Evolutionary conservation across 192 early-diverging fungal genomes (phyloP).

Genomic region (Umbelopsis isabellina): DNA sequence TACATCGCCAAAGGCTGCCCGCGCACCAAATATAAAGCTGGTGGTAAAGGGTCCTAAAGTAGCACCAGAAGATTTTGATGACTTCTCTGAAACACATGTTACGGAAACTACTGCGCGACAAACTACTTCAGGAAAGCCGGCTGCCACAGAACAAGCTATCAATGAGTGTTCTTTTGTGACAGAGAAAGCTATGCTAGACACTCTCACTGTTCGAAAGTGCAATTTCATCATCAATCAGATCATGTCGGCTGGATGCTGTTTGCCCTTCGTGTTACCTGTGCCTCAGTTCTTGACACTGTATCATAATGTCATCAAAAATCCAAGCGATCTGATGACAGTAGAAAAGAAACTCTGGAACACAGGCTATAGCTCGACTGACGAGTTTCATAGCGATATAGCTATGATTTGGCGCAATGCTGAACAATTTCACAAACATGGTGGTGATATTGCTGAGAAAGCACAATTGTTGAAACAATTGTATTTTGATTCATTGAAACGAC

Average conservation of each 20-base stretch:
- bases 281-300: constrained; percentile 46
- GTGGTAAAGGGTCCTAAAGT: neutral
- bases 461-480: constrained; percentile 2
- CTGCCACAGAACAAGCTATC: neutral
- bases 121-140: neutral
- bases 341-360: constrained; percentile 58
- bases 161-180: constrained; percentile 4
- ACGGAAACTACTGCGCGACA: constrained; percentile 12
- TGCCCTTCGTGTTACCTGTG: constrained; percentile 46
- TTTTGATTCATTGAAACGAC: constrained; percentile 3
- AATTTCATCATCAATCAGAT: constrained; percentile 36
- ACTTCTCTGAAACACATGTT: constrained; percentile 1
- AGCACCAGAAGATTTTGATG: neutral
- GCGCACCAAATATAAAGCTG: neutral
- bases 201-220: constrained; percentile 7
- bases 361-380: constrained; percentile 39
- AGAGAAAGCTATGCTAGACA: constrained; percentile 9
- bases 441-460: constrained; percentile 18
- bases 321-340: constrained; percentile 58
- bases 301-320: constrained; percentile 48
- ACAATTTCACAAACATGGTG: constrained; percentile 37
- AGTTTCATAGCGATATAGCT: constrained; percentile 53
- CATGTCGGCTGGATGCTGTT: constrained; percentile 35
- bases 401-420: constrained; percentile 53
- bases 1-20: neutral